Evolutionary conservation across 345 rosid species (phyloP), one percentile per base, ranked within the genome.

Genomic region (Camelina laxa): DNA sequence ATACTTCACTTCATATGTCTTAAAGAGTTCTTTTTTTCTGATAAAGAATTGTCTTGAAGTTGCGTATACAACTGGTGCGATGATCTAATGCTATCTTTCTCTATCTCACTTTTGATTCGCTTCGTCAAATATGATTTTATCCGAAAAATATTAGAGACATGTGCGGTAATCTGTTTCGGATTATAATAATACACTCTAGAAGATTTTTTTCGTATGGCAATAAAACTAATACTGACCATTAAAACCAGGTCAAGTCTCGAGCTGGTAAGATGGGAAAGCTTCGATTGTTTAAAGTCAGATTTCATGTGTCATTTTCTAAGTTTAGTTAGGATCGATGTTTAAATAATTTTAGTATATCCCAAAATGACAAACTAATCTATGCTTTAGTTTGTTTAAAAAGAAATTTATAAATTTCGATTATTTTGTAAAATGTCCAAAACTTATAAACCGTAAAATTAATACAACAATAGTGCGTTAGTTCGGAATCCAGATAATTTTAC

Each of bases 11-110:
- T 12, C 12, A 45, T 55, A 45, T 55, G 57, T 53, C 59, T 69
- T 20, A 9, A 27, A 62, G 75, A 36, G 39, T 9, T 36, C 11
- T 36, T 36, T 2, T 7, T 36, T 36, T 36, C 13, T 36, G 12
- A 36, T 35, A 35, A 35, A 35, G 39, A 35, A 35, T 7, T 54
- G 57, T 53, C 65, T 69, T 20, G 14, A 27, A 62, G 75, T 76
- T 76, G 80, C 80, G 80, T 76, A 63, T 42, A 63, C 71, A 63
- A 76, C 39, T 69, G 50, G 75, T 61, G 55, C 79, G 36, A 42
- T 62, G 30, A 27, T 61, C 30, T 56, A 41, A 50, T 30, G 74
- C 64, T 58, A 67, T 58, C 35, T 60, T 61, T 41, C 36, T 50
- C 44, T 60, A 60, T 42, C 54, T 11, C 19, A 51, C 67, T 58